phyloP scores from a whole-genome alignment of 1,139 yeast genomes.

The Hansenula lynferdii region DNA sequence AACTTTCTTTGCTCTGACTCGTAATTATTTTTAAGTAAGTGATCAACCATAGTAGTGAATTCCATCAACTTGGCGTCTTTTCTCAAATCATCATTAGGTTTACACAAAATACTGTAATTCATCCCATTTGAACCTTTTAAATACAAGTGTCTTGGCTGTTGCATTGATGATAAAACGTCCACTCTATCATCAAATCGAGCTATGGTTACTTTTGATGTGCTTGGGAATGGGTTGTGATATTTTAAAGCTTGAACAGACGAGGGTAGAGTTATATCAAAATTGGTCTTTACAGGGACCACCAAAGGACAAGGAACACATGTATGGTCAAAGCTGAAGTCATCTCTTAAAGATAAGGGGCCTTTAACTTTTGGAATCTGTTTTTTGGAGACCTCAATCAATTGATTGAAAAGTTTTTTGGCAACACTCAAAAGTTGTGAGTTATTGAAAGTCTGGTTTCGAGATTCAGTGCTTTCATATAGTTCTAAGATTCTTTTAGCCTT shows the following conservation, averaged over 20 bases:
- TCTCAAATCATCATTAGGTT: constrained; percentile 84
- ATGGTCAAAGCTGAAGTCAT: constrained; percentile 45
- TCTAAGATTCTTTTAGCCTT: constrained; percentile 46
- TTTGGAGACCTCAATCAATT: constrained; percentile 28
- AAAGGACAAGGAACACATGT: constrained; percentile 55
- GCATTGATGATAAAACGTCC: constrained; percentile 73
- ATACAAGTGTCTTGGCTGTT: constrained; percentile 77
- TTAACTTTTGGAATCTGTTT: constrained; percentile 26
- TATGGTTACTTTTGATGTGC: constrained; percentile 46
- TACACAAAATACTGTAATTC: constrained; percentile 70
- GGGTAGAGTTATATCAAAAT: constrained; percentile 67
- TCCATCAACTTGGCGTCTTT: constrained; percentile 96
- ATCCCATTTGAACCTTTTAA: constrained; percentile 76
- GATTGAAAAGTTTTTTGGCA: constrained; percentile 26
- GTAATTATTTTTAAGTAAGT: constrained; percentile 57
- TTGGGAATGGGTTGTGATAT: constrained; percentile 49
- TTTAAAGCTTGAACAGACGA: constrained; percentile 38
- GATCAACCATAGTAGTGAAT: constrained; percentile 82
- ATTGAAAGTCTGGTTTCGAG: constrained; percentile 8
- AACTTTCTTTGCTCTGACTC: constrained; percentile 73
- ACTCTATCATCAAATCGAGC: constrained; percentile 57
- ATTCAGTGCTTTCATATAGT: constrained; percentile 13
- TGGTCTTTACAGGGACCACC: constrained; percentile 77
- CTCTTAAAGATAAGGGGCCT: constrained; percentile 30
- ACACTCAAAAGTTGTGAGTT: constrained; percentile 15